These are phyloP conservation scores for Wickerhamiella hasegawae DNA, from an alignment of 805 yeast genomes.

Conservation along the genomic window DNA sequence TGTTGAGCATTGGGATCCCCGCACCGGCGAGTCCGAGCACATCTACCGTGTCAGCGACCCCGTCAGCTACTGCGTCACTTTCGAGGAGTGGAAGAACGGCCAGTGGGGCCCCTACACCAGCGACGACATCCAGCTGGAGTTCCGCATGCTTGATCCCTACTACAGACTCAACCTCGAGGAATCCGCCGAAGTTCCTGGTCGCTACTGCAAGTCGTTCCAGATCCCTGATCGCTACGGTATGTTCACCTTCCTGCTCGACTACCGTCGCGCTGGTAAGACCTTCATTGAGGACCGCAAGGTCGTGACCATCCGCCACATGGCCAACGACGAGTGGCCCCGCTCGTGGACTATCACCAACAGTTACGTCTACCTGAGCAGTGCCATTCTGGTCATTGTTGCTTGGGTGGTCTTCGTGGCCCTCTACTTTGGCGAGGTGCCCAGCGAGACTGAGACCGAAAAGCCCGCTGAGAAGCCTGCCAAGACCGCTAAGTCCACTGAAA, in stretches of 20 bases:
- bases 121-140: constrained; percentile 62
- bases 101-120: constrained; percentile 58
- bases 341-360: constrained; percentile 87
- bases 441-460: neutral
- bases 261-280: constrained; percentile 61
- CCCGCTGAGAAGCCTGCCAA: neutral
- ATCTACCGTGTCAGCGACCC: constrained; percentile 64
- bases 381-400: constrained; percentile 48
- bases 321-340: constrained; percentile 87
- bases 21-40: constrained; percentile 20
- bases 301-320: constrained; percentile 81
- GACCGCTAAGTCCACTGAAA: neutral
- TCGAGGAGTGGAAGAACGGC: constrained; percentile 29
- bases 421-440: constrained; percentile 27
- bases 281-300: constrained; percentile 49
- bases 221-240: constrained; percentile 96
- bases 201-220: constrained; percentile 40
- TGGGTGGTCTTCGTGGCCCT: constrained; percentile 68
- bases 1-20: constrained; percentile 38
- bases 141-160: constrained; percentile 88
- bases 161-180: constrained; percentile 54
- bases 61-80: constrained; percentile 33
- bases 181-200: constrained; percentile 22
- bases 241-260: constrained; percentile 70
- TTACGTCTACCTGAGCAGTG: constrained; percentile 74